Evolutionary conservation across 306 rosid genomes (phyloP).

Genomic region (Glycine latifolia): DNA sequence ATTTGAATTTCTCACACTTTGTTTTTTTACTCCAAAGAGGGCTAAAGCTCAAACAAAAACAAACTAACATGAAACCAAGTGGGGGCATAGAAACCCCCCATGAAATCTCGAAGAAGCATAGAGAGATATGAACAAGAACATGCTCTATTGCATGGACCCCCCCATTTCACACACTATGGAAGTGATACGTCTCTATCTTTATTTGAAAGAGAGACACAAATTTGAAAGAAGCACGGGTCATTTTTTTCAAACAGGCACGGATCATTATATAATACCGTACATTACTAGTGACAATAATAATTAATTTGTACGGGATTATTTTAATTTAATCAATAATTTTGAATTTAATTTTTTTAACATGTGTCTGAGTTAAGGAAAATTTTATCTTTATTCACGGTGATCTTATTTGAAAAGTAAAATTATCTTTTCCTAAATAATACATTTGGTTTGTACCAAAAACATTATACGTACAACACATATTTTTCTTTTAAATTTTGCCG

Average conservation of each 20-base stretch:
- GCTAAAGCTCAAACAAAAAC: neutral
- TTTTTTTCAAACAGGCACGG: too few species aligned
- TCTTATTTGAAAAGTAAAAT: too few species aligned
- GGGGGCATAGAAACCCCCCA: neutral
- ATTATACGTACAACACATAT: neutral
- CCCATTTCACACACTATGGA: neutral
- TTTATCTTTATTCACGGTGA: neutral
- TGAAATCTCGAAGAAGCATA: neutral
- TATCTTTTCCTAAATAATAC: too few species aligned
- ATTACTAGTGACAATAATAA: too few species aligned
- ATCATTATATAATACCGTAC: neutral
- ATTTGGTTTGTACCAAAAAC: too few species aligned
- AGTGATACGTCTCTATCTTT: neutral
- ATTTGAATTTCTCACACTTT: too few species aligned
- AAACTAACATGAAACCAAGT: neutral
- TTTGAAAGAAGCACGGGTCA: neutral
- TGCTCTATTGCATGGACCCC: neutral
- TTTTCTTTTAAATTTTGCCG: neutral
- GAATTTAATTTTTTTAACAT: too few species aligned
- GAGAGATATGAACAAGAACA: neutral
- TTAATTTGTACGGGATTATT: too few species aligned
- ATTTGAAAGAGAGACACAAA: neutral
- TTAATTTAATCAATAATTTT: too few species aligned
- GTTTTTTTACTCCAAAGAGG: neutral
- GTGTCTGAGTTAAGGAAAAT: too few species aligned